phyloP scores from a whole-genome alignment of 371 early-diverging fungal species.

The Quaeritorhiza haematococci region DNA sequence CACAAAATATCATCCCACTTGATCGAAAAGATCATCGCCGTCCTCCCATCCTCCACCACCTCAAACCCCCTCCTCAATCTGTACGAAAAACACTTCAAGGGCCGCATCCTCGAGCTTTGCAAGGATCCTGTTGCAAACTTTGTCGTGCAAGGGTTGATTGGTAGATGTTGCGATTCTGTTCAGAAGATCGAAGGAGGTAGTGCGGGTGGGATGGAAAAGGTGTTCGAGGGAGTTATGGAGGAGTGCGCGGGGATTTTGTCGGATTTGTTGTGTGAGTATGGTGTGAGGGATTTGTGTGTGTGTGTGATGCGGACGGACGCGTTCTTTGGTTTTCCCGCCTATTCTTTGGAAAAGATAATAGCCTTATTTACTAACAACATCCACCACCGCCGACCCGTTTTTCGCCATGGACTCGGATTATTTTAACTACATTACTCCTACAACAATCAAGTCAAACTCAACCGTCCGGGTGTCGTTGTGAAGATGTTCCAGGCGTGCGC shows the following conservation, averaged over 20 bases:
- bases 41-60: constrained; percentile 50
- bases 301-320: too few species aligned
- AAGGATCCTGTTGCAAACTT: constrained; percentile 66
- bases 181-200: too few species aligned
- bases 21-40: constrained; percentile 34
- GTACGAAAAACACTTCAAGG: constrained; percentile 61
- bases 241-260: constrained; percentile 45
- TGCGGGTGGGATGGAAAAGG: too few species aligned
- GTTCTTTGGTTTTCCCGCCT: too few species aligned
- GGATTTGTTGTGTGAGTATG: too few species aligned
- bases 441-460: constrained; percentile 3
- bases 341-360: too few species aligned
- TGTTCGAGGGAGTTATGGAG: too few species aligned
- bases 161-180: too few species aligned
- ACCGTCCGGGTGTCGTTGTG: constrained; percentile 29
- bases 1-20: constrained; percentile 42
- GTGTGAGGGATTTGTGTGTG: too few species aligned
- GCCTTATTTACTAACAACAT: constrained; percentile 43
- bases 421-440: not conserved
- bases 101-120: constrained; percentile 56
- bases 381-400: not conserved
- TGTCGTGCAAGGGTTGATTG: constrained; percentile 72
- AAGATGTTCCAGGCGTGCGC: constrained; percentile 59
- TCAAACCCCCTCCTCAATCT: constrained; percentile 57
- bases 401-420: not conserved